phyloP scores from a whole-genome alignment of 345 rosid genomes.

The Eucalyptus regnans region DNA sequence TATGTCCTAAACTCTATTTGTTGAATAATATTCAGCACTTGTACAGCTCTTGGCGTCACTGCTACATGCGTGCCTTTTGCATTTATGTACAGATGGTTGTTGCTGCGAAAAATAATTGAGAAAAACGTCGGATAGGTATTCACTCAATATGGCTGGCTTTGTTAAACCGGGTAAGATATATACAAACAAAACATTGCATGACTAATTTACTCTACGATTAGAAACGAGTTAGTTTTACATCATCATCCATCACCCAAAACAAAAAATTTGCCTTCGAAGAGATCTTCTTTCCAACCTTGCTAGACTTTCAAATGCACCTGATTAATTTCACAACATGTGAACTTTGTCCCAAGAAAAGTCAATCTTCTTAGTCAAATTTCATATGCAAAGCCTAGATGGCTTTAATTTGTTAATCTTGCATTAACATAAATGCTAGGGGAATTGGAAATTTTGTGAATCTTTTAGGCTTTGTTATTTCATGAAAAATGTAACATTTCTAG shows the following conservation, averaged over 20 bases:
- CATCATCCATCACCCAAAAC: background rate
- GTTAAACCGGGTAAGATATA: too few relatives aligned
- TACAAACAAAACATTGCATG: background rate
- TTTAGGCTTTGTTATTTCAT: accelerated
- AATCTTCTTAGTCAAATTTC: background rate
- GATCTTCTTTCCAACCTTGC: background rate
- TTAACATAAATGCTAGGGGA: background rate
- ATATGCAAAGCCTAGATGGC: background rate
- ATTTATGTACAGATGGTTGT: background rate
- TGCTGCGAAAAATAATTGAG: too few relatives aligned
- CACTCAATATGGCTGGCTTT: too few relatives aligned
- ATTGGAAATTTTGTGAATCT: background rate
- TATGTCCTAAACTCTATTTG: background rate
- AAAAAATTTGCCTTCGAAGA: background rate
- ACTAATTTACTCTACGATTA: background rate
- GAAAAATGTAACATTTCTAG: accelerated
- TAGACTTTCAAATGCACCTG: background rate
- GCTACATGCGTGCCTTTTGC: background rate
- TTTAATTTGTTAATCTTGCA: accelerated
- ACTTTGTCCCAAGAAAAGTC: background rate
- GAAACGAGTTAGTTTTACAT: background rate
- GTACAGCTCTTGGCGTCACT: background rate
- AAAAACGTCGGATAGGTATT: too few relatives aligned
- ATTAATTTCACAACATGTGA: background rate
- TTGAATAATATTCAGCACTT: background rate